Base-by-base conservation (phyloP, 257 asterid genomes). In the Ilex aquifolium region DNA sequence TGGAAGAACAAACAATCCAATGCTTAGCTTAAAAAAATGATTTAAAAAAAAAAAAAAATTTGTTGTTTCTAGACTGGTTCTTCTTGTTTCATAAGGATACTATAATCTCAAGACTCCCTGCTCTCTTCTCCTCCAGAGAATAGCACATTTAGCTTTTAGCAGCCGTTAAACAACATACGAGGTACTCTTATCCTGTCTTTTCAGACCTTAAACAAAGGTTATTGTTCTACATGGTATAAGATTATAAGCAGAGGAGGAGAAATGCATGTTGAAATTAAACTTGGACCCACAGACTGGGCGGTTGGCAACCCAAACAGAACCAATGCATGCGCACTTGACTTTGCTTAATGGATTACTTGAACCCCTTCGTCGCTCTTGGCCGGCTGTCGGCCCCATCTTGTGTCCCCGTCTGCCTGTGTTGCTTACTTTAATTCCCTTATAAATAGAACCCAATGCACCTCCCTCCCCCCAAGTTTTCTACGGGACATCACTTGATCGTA, bases 291-390 rank as follows among this genome's bases (percentile, higher is more conserved):
- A 17, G 44, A 62, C 61, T 40, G 3, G 62, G 29, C 49, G 61
- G 50, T 51, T 72, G 65, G 42, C 48, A 62, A 52, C 59, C 70
- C 59, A 71, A 71, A 58, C 66, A 65, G 59, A 62, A 16, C 68
- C 31, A 14, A 11, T 16, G 50, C 73, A 67, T 67, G 77, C 67
- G 77, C 73, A 57, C 17, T 54, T 57, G 39, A 36, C 57, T 67
- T 51, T 27, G 6, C 6, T 52, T 46, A 10, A 36, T 36, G 42
- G 16, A 15, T 39, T 50, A 60, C 13, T 31, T 31, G 40, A 4
- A 59, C 52, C 52, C 71, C 60, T 30, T 39, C 44, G 55, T 27
- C 48, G 48, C 59, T 12, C 61, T 57, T 67, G 59, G 65, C 59
- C 65, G 69, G 65, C 77, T 56, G 44, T 46, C 52, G 48, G 44